Evolutionary conservation across 2,329 filamentous ascomycete genomes (phyloP).

Genomic region (Fusarium proliferatum): DNA sequence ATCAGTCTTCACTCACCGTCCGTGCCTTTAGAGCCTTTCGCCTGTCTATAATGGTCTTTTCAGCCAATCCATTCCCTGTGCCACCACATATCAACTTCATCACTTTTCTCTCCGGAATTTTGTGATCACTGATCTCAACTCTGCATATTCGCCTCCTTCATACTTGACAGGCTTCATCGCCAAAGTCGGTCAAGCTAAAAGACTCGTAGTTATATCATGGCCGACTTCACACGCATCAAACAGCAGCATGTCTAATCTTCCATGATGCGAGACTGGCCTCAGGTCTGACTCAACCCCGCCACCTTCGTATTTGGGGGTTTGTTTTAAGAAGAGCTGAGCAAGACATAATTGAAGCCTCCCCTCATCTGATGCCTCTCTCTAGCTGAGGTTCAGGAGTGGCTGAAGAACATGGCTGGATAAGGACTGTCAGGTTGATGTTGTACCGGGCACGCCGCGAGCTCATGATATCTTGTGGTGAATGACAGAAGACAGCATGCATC

Average conservation of each 20-base stretch:
- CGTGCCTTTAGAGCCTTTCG: background rate
- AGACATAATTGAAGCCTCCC: constrained; percentile 13
- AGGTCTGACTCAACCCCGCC: constrained; percentile 20
- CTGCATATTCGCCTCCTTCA: constrained; percentile 9
- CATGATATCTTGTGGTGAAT: constrained; percentile 9
- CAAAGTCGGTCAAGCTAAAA: constrained; percentile 1
- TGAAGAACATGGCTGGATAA: background rate
- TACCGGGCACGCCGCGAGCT: constrained; percentile 4
- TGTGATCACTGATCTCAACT: constrained; percentile 22
- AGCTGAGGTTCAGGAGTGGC: background rate
- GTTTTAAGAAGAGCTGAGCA: constrained; percentile 13
- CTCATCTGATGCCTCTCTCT: background rate
- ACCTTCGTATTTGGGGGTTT: constrained; percentile 26
- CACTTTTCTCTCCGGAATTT: constrained; percentile 21
- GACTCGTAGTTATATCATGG: background rate
- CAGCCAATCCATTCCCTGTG: constrained; percentile 32
- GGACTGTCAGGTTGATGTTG: background rate
- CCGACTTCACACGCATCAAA: background rate
- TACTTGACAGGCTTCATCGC: constrained; percentile 12
- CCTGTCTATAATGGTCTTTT: constrained; percentile 18
- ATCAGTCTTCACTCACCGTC: constrained; percentile 26
- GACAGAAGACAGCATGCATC: constrained; percentile 28
- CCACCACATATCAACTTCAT: constrained; percentile 21
- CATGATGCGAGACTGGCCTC: constrained; percentile 14
- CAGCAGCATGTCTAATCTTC: background rate